Evolutionary conservation across 2,329 filamentous ascomycete genomes (phyloP).

Genomic region (Verticillium nonalfalfae): DNA sequence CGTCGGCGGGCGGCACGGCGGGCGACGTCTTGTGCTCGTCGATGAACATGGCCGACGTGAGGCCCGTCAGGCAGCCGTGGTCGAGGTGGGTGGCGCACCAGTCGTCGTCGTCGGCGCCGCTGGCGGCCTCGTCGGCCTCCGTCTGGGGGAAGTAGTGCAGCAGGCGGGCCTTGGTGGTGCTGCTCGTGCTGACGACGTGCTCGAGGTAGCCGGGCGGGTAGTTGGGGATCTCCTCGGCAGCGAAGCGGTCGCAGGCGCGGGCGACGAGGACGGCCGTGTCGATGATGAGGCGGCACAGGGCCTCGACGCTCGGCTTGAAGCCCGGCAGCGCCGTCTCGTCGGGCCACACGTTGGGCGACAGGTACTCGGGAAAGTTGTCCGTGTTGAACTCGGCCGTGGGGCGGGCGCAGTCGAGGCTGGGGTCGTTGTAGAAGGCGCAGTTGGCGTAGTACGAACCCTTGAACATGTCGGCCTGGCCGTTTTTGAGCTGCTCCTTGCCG

Average conservation of each 20-base stretch:
- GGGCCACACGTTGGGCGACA: slow-evolving; percentile 88
- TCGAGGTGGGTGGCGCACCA: slow-evolving; percentile 93
- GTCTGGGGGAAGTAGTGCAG: slow-evolving; percentile 82
- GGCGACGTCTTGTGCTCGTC: slow-evolving; percentile 56
- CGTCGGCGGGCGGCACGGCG: slow-evolving; percentile 21
- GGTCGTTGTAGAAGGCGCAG: slow-evolving; percentile 69
- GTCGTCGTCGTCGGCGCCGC: slow-evolving; percentile 60
- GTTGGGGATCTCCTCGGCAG: slow-evolving; percentile 66
- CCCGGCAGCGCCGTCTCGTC: slow-evolving; percentile 60
- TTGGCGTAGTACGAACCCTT: slow-evolving; percentile 85
- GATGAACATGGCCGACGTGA: slow-evolving; percentile 95
- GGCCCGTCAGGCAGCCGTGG: slow-evolving; percentile 86
- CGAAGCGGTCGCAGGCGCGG: slow-evolving; percentile 82
- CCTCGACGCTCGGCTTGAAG: slow-evolving; percentile 67
- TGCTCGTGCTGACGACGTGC: slow-evolving; percentile 76
- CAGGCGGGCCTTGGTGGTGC: slow-evolving; percentile 83
- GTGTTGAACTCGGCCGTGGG: slow-evolving; percentile 52
- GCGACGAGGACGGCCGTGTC: slow-evolving; percentile 86
- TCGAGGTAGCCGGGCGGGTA: slow-evolving; percentile 80
- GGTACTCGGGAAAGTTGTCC: slow-evolving; percentile 76
- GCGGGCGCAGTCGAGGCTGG: slow-evolving; percentile 52
- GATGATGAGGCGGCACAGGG: slow-evolving; percentile 78
- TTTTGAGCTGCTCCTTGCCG: slow-evolving; percentile 74
- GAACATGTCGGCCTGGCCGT: slow-evolving; percentile 70
- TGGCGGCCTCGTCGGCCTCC: slow-evolving; percentile 24